These are phyloP conservation scores for Tephrocybe sp. DNA, from an alignment of 768 basidiomycete species.

Conservation along the genomic window DNA sequence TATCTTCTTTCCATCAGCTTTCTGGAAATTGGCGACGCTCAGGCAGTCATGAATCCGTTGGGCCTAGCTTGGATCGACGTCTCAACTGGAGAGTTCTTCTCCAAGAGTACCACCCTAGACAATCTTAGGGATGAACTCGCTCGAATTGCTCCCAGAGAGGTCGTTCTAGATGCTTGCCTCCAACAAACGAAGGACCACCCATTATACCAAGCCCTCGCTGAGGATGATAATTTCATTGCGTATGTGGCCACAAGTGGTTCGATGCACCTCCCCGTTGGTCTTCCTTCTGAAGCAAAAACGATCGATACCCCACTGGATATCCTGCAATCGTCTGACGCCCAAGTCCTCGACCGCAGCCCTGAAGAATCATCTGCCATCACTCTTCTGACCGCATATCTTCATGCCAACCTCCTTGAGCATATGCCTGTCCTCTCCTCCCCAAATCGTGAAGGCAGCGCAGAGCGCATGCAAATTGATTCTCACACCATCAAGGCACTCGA, in stretches of 20 bases:
- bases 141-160: conserved; percentile 78
- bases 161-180: conserved; percentile 60
- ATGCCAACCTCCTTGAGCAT: conserved; percentile 69
- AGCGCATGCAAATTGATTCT: conserved; percentile 86
- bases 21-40: conserved; percentile 9
- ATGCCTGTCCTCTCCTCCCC: conserved; percentile 68
- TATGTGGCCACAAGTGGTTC: conserved; percentile 33
- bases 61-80: conserved; percentile 95
- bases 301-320: neutral
- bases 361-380: conserved; percentile 57
- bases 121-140: conserved; percentile 78
- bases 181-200: conserved; percentile 40
- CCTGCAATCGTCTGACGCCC: neutral
- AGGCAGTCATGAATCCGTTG: conserved; percentile 22
- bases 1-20: conserved; percentile 73
- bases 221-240: conserved; percentile 58
- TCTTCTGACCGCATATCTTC: conserved; percentile 66
- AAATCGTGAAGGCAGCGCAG: conserved; percentile 48
- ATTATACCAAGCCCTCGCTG: conserved; percentile 46
- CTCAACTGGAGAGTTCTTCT: conserved; percentile 92
- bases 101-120: conserved; percentile 55
- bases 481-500: conserved; percentile 90
- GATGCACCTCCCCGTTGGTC: too few relatives aligned
- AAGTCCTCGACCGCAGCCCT: conserved; percentile 24
- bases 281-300: too few relatives aligned